Evolutionary conservation across 257 asterid species (phyloP).

Genomic region (Solanum tarapatanum): DNA sequence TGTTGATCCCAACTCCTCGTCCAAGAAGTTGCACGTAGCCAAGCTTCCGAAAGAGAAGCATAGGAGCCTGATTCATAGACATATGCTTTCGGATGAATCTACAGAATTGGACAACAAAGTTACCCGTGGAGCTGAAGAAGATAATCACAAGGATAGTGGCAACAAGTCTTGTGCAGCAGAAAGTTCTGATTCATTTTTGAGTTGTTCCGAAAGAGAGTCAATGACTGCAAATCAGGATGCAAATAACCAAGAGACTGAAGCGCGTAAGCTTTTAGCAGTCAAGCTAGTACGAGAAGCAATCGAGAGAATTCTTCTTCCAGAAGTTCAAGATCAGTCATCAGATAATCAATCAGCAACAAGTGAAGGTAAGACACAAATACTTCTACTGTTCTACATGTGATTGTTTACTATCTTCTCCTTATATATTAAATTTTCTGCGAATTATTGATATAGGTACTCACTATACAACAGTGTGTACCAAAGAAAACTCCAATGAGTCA

Average conservation of each 20-base stretch:
- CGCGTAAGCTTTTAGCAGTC: slow-evolving; percentile 50
- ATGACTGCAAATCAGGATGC: slow-evolving; percentile 12
- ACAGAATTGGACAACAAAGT: slow-evolving; percentile 2
- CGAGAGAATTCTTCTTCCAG: slow-evolving; percentile 89
- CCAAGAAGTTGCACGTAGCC: not conserved
- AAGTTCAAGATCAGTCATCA: slow-evolving; percentile 68
- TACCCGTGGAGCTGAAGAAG: not conserved
- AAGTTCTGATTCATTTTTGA: slow-evolving; percentile 2
- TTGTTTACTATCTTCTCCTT: not conserved
- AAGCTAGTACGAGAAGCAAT: slow-evolving; percentile 88
- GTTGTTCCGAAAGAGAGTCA: slow-evolving; percentile 12
- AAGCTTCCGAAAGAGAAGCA: slow-evolving; percentile 2
- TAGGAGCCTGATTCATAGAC: slow-evolving; percentile 18
- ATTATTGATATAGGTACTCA: not conserved
- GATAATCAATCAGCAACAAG: slow-evolving; percentile 48
- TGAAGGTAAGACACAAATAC: slow-evolving; percentile 25
- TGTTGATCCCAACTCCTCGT: not conserved
- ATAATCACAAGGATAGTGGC: slow-evolving; percentile 6
- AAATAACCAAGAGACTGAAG: slow-evolving; percentile 38
- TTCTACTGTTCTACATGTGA: not conserved
- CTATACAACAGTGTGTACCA: not conserved
- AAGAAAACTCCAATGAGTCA: not conserved
- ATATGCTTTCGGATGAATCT: slow-evolving; percentile 14
- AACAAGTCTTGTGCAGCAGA: slow-evolving; percentile 2
- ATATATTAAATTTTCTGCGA: not conserved